Base-by-base conservation (phyloP, 352 stramenopile species). In the Phytophthora boehmeriae region DNA sequence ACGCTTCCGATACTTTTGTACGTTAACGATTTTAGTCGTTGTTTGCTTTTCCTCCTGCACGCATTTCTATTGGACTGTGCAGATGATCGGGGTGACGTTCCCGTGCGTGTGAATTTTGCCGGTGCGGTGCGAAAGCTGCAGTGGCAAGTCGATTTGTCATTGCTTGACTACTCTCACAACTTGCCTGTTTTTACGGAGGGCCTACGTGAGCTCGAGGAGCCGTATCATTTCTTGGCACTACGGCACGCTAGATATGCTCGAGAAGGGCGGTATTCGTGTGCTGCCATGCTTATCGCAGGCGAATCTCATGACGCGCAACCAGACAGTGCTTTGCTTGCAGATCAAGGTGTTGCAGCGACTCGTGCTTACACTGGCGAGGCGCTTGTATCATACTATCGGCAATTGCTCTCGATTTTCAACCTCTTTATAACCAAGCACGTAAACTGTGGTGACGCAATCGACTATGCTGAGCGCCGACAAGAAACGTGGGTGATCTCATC, bases 391-490 rank as follows among this genome's bases (percentile, higher is more conserved):
- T 98, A 97, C 75, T 98, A 97, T 59, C 88, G 92, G 8, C 89
- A 97, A 58, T 68, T 98, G 41, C 73, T 98, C 16, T 86, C 83
- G n/a, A 75, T 98, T 10, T 96, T 98, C 65, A 97, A 97, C 49
- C 56, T 97, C 14, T 97, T 97, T 48, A 89, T 94, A 68, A 80
- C 83, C 30, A 94, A 97, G 71, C 76, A 92, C 74, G 75, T 90
- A n/a, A 98, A 98, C 71, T 94, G 89, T 41, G 93, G 93, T 14
- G 93, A 98, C 63, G 71, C 65, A n/a, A 98, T 98, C 58, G 91
- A 98, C 72, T 98, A 97, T 52, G 86, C 68, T 1, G 93, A 98
- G 64, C 83, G 89, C 28, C 85, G 90, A 25, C 83, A 93, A 28
- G 85, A 95, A 92, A 97, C 50, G 63, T 98, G 9, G 92, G 91